Conservation (phyloP, 192 early-diverging fungal genomes). For the Dimargaris cristalligena region DNA sequence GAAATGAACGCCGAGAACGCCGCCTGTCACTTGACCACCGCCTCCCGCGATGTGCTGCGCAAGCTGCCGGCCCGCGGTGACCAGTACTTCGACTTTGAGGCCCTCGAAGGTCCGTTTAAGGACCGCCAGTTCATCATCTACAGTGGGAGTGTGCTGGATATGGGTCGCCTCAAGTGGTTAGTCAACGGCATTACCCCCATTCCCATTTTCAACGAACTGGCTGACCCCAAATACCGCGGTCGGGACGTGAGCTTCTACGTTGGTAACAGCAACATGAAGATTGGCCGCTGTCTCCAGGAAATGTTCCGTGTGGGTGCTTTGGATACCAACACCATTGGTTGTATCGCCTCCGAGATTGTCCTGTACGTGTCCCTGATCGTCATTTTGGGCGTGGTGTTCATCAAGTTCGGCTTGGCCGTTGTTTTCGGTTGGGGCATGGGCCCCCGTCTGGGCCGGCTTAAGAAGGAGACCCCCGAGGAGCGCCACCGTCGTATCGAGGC, state of each 20-base stretch:
- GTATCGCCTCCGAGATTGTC: conserved; percentile 63
- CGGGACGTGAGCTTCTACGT: conserved; percentile 30
- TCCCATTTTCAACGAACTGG: conserved; percentile 16
- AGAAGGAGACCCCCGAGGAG: conserved; percentile 44
- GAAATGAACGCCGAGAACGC: conserved; percentile 28
- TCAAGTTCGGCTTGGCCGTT: conserved; percentile 58
- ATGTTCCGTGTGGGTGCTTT: conserved; percentile 64
- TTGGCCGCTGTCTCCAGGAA: conserved; percentile 59
- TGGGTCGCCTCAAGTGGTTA: conserved; percentile 40
- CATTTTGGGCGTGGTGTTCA: conserved; percentile 49
- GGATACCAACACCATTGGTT: conserved; percentile 61
- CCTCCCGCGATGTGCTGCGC: conserved; percentile 25
- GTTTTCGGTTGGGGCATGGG: conserved; percentile 46
- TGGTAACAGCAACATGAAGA: conserved; percentile 30
- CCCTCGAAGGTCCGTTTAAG: conserved; percentile 23
- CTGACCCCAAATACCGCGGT: conserved; percentile 26
- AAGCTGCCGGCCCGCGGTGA: conserved; percentile 31
- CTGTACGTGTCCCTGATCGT: conserved; percentile 70
- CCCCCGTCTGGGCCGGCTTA: conserved; percentile 56
- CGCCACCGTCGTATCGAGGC: conserved; percentile 47
- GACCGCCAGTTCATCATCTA: conserved; percentile 48
- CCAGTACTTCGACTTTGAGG: conserved; percentile 48
- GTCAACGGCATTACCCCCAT: conserved; percentile 30
- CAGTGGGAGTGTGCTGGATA: conserved; percentile 61
- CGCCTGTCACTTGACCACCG: conserved; percentile 42